These are phyloP conservation scores for Rhodotorula taiwanensis DNA, from an alignment of 768 basidiomycete genomes.

Conservation along the genomic window DNA sequence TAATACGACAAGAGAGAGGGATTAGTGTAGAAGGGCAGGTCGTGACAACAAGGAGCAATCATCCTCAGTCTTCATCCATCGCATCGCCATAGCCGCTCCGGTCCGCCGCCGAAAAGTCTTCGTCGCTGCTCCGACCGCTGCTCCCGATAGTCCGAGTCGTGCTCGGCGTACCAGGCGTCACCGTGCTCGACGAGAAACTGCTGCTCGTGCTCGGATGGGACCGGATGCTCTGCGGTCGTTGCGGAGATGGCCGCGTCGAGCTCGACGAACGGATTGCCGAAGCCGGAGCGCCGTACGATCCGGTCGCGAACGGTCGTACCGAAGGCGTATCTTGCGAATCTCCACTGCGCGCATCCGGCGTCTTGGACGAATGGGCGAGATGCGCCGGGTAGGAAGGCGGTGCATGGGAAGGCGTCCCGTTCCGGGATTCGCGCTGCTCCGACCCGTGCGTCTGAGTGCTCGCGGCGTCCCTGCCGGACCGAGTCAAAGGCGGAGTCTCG, in stretches of 20 bases:
- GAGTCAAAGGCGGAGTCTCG: constrained; percentile 3
- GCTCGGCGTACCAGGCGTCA: constrained; percentile 26
- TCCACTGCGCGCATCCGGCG: neutral
- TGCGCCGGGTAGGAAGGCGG: neutral
- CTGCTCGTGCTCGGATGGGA: constrained; percentile 11
- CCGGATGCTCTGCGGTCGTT: constrained; percentile 2
- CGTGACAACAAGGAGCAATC: too few relatives aligned
- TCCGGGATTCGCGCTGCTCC: neutral
- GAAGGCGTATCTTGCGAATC: neutral
- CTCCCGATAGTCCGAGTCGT: constrained; percentile 3
- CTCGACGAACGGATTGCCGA: neutral
- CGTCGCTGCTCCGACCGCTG: neutral
- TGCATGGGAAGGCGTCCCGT: neutral
- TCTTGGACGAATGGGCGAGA: neutral
- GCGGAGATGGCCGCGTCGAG: neutral
- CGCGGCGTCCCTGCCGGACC: neutral
- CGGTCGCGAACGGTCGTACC: neutral
- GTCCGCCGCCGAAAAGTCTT: neutral
- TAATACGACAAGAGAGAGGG: too few relatives aligned
- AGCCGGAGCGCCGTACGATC: neutral
- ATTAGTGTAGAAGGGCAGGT: too few relatives aligned
- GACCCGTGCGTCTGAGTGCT: neutral
- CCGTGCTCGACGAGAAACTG: constrained; percentile 12
- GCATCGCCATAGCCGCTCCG: neutral
- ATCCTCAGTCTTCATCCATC: constrained; percentile 24